These are phyloP conservation scores for Geotrichum candidum DNA, from an alignment of 1,139 yeast genomes.

Conservation along the genomic window DNA sequence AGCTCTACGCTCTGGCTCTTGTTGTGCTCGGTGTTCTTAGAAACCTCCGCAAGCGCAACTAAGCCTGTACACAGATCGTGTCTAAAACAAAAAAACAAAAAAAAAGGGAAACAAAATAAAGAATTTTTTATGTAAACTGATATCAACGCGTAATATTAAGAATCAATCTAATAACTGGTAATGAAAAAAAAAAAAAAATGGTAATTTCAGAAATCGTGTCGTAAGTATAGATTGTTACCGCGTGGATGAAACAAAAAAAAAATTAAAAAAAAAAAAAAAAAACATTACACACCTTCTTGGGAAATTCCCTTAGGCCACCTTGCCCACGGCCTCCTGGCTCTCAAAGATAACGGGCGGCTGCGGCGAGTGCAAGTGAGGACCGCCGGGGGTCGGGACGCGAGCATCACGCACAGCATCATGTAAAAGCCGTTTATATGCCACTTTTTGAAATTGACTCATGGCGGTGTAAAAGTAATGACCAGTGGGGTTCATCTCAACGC, in stretches of 20 bases:
- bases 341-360: neutral
- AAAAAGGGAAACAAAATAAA: neutral
- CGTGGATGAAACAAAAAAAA: neutral
- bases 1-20: slow-evolving; percentile 42
- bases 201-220: too few relatives aligned
- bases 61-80: neutral
- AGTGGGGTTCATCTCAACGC: slow-evolving; percentile 32
- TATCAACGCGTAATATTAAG: neutral
- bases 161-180: too few relatives aligned
- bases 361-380: neutral
- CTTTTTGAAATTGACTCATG: slow-evolving; percentile 29
- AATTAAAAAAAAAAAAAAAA: too few relatives aligned
- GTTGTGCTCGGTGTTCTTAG: slow-evolving; percentile 29
- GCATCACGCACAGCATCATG: neutral
- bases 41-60: slow-evolving; percentile 18
- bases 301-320: neutral
- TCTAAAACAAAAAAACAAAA: neutral
- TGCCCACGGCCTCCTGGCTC: neutral
- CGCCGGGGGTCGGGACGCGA: neutral
- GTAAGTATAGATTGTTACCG: neutral
- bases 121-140: neutral
- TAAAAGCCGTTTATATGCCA: slow-evolving; percentile 28
- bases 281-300: neutral
- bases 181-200: too few relatives aligned
- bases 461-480: slow-evolving; percentile 29